Evolutionary conservation across 441 rosid genomes (phyloP).

Genomic region (Populus hybrid): DNA sequence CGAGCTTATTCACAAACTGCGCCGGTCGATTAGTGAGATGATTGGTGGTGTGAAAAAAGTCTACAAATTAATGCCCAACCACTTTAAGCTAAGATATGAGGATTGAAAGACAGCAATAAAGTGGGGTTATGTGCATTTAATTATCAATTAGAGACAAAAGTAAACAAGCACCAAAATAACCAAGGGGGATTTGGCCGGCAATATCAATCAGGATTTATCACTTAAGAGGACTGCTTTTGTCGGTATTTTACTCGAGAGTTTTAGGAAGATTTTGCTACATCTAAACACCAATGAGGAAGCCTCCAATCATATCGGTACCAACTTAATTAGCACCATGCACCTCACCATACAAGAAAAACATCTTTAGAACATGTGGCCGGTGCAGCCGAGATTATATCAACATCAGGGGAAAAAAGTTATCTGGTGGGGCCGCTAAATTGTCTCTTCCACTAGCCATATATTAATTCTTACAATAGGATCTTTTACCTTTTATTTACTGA

Average conservation of each 20-base stretch:
- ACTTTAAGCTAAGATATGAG: not conserved
- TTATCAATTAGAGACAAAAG: conserved; percentile 24
- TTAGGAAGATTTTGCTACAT: not conserved
- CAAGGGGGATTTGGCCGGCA: conserved; percentile 23
- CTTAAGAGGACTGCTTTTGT: not conserved
- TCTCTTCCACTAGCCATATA: too few species aligned
- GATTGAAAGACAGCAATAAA: conserved; percentile 10
- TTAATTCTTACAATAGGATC: not conserved
- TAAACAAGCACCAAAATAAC: conserved; percentile 19
- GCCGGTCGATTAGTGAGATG: not conserved
- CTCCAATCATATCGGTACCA: conserved; percentile 13
- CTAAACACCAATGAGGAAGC: conserved; percentile 4
- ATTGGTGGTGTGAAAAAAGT: conserved; percentile 10
- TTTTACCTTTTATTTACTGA: not conserved
- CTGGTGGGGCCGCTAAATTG: too few species aligned
- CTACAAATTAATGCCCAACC: not conserved
- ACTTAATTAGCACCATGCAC: not conserved
- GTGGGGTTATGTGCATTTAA: conserved; percentile 15
- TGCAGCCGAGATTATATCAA: not conserved
- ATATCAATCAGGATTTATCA: conserved; percentile 7
- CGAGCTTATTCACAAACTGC: not conserved
- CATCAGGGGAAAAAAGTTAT: too few species aligned
- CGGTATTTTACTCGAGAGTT: not conserved
- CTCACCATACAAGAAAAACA: not conserved
- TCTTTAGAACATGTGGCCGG: not conserved